Percentiles rank a stretch among this genome's conserved stretches.
phyloP scores from a whole-genome alignment of 306 rosid genomes.

The Quercus cerris region DNA sequence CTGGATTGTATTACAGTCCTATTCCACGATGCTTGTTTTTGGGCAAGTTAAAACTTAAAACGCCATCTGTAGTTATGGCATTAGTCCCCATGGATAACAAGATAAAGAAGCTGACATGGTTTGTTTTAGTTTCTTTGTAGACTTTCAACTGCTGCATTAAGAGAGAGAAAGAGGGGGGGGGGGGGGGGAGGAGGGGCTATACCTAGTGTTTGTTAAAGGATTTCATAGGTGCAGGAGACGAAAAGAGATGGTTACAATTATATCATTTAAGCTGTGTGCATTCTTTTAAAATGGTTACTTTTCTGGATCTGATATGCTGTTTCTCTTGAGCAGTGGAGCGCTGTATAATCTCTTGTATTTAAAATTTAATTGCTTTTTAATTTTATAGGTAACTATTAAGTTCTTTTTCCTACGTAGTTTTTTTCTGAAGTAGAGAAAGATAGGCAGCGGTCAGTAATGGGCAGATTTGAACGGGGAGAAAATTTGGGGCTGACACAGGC shows the following conservation, averaged over 20 bases:
- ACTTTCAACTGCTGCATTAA: neutral
- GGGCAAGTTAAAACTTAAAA: neutral
- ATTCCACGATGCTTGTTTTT: neutral
- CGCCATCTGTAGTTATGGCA: neutral
- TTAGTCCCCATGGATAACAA: neutral
- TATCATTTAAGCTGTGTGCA: neutral
- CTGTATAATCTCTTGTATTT: neutral
- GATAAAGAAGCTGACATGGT: neutral
- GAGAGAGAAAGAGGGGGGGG: too few species aligned
- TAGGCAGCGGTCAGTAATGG: constrained; percentile 29
- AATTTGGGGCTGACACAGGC: constrained; percentile 37
- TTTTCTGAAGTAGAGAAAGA: constrained; percentile 49
- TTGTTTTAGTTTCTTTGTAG: neutral
- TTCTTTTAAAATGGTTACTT: neutral
- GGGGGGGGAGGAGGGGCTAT: neutral
- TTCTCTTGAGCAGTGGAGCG: neutral
- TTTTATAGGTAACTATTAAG: constrained; percentile 8
- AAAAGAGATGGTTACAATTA: neutral
- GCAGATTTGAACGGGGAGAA: constrained; percentile 35
- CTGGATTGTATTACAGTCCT: neutral
- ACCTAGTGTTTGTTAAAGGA: neutral
- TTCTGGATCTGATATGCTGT: neutral
- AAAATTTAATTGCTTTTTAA: neutral
- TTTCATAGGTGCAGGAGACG: neutral
- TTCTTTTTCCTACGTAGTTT: constrained; percentile 31